Base-by-base conservation (phyloP, 805 yeast species). In the Ogataea angusta region DNA sequence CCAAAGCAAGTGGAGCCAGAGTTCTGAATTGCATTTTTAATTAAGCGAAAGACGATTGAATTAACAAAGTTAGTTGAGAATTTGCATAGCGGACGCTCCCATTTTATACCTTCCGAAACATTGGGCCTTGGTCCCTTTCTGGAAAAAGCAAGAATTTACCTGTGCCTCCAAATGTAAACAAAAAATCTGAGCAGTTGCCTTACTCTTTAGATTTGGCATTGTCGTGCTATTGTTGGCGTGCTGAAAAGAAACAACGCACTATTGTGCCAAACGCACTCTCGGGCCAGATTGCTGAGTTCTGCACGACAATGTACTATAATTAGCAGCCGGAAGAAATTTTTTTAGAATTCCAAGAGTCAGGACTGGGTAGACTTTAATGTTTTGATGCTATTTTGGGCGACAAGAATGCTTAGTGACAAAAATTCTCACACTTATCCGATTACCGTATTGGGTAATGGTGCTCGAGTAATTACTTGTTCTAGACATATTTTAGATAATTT, bases 1-100 rank as follows among this genome's bases (percentile, higher is more conserved):
- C 67, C 49, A 63, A 52, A 51, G 66, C 51, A 47, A 63, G 53
- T 46, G 65, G 54, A 40, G 66, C 58, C 45, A 63, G 40, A 52
- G 45, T 47, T 42, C 45, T 48, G 64, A 62, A 62, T 56, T 63
- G 68, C 68, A 63, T 63, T 60, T 50, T 57, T 30, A 24, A 19
- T 28, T 33, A 57, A 62, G 64, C 66, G 66, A 62, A 41, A 43
- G 65, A 56, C 62, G 47, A 49, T 44, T 36, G 42, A 46, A 45
- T 43, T 30, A 34, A 40, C 38, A 34, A 40, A 30, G 38, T 34
- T 36, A 32, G 42, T 34, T 35, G 37, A 34, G 30, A 31, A 22
- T 18, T 19, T 28, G 18, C n/a, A 7, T 10, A 27, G 43, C 38
- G 35, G 38, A 19, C 23, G 18, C 13, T 12, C 24, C 37, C 34